A percentile compares a stretch with the other conserved stretches of the same genome.
Evolutionary conservation across 345 rosid genomes (phyloP).

Genomic region (Salix caprea): DNA sequence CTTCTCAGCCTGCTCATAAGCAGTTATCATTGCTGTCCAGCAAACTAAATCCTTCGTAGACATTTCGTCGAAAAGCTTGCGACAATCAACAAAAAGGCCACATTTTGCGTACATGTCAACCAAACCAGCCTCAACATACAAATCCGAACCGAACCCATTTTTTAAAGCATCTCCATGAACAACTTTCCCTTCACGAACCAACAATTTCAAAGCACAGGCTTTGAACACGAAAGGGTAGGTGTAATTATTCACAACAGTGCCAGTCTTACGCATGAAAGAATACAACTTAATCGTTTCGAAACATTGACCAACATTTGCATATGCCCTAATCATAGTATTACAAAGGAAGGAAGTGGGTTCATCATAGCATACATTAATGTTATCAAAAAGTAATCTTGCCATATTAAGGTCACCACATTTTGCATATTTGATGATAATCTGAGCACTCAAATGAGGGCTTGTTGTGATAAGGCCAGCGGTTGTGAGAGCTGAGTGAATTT

Average conservation of each 20-base stretch:
- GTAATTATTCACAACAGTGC: conserved; percentile 36
- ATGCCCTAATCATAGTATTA: conserved; percentile 51
- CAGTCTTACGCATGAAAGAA: conserved; percentile 33
- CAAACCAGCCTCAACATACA: conserved; percentile 35
- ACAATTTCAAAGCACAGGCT: conserved; percentile 33
- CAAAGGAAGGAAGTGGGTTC: conserved; percentile 39
- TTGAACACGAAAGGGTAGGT: conserved; percentile 42
- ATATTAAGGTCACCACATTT: conserved; percentile 20
- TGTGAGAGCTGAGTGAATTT: conserved; percentile 40
- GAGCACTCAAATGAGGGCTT: conserved; percentile 39
- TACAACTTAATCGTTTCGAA: conserved; percentile 38
- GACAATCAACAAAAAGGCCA: conserved; percentile 24
- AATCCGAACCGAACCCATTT: conserved; percentile 33
- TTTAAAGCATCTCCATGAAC: conserved; percentile 35
- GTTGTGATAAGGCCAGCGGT: conserved; percentile 19
- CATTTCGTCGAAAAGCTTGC: conserved; percentile 46
- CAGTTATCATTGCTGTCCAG: conserved; percentile 50
- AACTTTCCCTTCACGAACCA: conserved; percentile 33
- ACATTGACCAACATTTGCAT: conserved; percentile 32
- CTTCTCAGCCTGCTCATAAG: conserved; percentile 23
- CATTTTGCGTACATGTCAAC: conserved; percentile 39
- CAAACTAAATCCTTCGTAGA: conserved; percentile 38
- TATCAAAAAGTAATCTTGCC: conserved; percentile 37
- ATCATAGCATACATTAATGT: background rate
- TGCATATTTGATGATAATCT: conserved; percentile 36